Conservation (phyloP, 2,329 filamentous ascomycete species). For the Cercospora janseana region DNA sequence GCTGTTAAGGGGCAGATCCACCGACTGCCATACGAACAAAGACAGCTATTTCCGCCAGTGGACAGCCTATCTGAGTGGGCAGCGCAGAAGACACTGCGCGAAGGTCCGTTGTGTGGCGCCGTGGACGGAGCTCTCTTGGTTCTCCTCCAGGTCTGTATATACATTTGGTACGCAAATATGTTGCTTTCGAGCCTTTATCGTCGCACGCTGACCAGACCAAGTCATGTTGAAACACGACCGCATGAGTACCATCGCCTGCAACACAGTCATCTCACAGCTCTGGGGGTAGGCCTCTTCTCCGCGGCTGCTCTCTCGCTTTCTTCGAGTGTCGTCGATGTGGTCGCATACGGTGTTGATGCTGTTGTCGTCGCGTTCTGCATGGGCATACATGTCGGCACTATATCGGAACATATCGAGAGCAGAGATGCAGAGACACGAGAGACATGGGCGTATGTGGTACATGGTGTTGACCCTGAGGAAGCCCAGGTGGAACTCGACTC, state of each 20-base stretch:
- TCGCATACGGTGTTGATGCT: slow-evolving; percentile 43
- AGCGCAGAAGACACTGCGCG: slow-evolving; percentile 39
- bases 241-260: not conserved
- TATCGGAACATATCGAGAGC: slow-evolving; percentile 43
- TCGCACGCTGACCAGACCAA: not conserved
- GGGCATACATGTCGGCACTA: slow-evolving; percentile 45
- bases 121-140: slow-evolving; percentile 48
- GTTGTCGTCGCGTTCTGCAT: slow-evolving; percentile 49
- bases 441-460: not conserved
- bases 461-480: not conserved
- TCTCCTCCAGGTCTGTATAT: slow-evolving; percentile 42
- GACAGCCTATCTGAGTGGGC: slow-evolving; percentile 40
- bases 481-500: not conserved
- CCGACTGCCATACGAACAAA: slow-evolving; percentile 19
- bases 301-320: slow-evolving; percentile 46
- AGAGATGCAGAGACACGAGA: slow-evolving; percentile 27
- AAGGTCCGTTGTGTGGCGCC: slow-evolving; percentile 45
- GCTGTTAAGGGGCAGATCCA: slow-evolving; percentile 44
- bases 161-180: slow-evolving; percentile 37
- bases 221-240: not conserved
- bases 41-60: slow-evolving; percentile 39
- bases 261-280: slow-evolving; percentile 36
- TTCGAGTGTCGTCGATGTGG: slow-evolving; percentile 41
- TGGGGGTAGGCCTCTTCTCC: slow-evolving; percentile 48
- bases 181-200: not conserved